Evolutionary conservation across 352 stramenopile species (phyloP).

Genomic region (Phytopythium litorale): DNA sequence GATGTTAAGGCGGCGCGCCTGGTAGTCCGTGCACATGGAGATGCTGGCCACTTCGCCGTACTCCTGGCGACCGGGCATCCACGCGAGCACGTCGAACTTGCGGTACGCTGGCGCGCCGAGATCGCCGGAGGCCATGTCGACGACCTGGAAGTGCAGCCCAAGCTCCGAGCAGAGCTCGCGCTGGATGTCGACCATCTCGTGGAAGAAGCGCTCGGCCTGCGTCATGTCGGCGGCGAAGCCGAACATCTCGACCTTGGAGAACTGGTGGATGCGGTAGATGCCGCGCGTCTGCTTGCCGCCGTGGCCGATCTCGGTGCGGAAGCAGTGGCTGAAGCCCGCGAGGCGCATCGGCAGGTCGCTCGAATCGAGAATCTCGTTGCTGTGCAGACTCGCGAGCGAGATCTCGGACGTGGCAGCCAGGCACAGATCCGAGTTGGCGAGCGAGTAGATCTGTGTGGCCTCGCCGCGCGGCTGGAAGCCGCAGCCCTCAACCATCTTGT

Average conservation of each 20-base stretch:
- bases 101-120: constrained; percentile 76
- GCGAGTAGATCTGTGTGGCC: constrained; percentile 85
- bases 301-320: constrained; percentile 84
- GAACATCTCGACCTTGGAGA: constrained; percentile 90
- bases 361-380: constrained; percentile 62
- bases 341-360: constrained; percentile 63
- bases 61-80: constrained; percentile 76
- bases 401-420: constrained; percentile 86
- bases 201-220: constrained; percentile 63
- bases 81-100: constrained; percentile 87
- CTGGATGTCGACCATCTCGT: constrained; percentile 82
- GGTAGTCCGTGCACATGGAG: constrained; percentile 90
- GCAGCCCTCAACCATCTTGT: constrained; percentile 79
- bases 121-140: constrained; percentile 85
- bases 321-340: constrained; percentile 85
- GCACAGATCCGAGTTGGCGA: constrained; percentile 81
- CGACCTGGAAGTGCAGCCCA: constrained; percentile 71
- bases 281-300: constrained; percentile 66
- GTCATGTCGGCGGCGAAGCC: constrained; percentile 68
- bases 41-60: constrained; percentile 85
- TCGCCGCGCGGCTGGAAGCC: constrained; percentile 86
- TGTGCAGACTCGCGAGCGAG: constrained; percentile 74
- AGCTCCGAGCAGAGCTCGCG: constrained; percentile 73
- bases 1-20: constrained; percentile 83
- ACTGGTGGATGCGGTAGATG: constrained; percentile 90